Evolutionary conservation across 2,329 filamentous ascomycete species (phyloP).

Genomic region (Phyllosticta citriasiana): DNA sequence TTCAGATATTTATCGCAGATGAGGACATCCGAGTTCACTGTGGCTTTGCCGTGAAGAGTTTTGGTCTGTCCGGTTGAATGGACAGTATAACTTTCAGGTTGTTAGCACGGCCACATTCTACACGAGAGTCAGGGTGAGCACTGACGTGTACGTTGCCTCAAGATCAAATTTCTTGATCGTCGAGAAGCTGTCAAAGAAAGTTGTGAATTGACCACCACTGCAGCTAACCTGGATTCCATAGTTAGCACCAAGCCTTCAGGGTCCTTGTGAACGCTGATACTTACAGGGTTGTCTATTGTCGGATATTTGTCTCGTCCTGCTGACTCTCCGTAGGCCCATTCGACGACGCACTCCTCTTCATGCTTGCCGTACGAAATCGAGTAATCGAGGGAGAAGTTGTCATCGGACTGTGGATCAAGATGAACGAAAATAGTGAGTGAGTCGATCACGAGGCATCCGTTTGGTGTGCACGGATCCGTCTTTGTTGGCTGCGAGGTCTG

Average conservation of each 20-base stretch:
- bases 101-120: no score
- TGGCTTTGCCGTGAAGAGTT: no score
- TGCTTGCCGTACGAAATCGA: not conserved
- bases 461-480: not conserved
- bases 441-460: not conserved
- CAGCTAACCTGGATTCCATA: not conserved
- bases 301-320: no score
- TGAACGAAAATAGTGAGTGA: not conserved
- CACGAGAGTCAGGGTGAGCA: not conserved
- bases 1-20: no score
- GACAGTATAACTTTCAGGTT: no score
- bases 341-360: not conserved
- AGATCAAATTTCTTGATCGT: not conserved
- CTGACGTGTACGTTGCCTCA: not conserved
- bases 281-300: no score
- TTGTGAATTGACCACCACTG: not conserved
- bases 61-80: no score
- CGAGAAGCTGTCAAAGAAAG: not conserved
- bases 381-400: not conserved
- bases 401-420: not conserved
- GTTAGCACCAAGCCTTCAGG: not conserved
- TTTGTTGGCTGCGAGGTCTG: not conserved
- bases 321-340: not conserved
- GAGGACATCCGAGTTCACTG: no score
- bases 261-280: not conserved